Evolutionary conservation across 768 basidiomycete species (phyloP).

Genomic region (Russula abietina): DNA sequence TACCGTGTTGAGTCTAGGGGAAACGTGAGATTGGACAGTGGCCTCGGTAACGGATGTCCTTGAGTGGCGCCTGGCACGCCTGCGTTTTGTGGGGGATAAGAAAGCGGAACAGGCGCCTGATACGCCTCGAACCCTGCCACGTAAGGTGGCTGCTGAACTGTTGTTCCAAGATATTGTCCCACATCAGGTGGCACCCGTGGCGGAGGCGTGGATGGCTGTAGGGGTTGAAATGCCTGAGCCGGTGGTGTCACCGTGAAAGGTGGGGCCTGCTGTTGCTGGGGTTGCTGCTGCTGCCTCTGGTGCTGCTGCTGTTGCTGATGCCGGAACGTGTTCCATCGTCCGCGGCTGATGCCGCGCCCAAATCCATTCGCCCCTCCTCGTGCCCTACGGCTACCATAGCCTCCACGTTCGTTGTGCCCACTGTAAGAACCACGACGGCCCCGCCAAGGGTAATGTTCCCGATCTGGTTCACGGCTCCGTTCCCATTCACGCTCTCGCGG

Average conservation of each 20-base stretch:
- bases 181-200: conserved; percentile 4
- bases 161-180: conserved; percentile 25
- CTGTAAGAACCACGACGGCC: conserved; percentile 34
- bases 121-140: conserved; percentile 30
- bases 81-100: conserved; percentile 26
- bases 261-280: background rate
- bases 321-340: conserved; percentile 16
- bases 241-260: conserved; percentile 23
- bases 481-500: conserved; percentile 30
- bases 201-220: conserved; percentile 24
- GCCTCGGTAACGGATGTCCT: conserved; percentile 41
- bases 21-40: conserved; percentile 43
- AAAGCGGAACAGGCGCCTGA: conserved; percentile 28
- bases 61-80: conserved; percentile 23
- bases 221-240: conserved; percentile 23
- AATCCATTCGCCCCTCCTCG: conserved; percentile 28
- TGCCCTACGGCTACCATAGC: conserved; percentile 23
- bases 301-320: conserved; percentile 3
- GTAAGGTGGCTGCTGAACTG: conserved; percentile 11
- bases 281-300: background rate
- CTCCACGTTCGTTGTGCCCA: conserved; percentile 21
- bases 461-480: conserved; percentile 27
- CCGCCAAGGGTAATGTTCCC: conserved; percentile 27
- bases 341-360: conserved; percentile 28
- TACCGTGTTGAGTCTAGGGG: conserved; percentile 60